Evolutionary conservation across 2,329 filamentous ascomycete genomes (phyloP).

Genomic region (Magnaporthiopsis poae): DNA sequence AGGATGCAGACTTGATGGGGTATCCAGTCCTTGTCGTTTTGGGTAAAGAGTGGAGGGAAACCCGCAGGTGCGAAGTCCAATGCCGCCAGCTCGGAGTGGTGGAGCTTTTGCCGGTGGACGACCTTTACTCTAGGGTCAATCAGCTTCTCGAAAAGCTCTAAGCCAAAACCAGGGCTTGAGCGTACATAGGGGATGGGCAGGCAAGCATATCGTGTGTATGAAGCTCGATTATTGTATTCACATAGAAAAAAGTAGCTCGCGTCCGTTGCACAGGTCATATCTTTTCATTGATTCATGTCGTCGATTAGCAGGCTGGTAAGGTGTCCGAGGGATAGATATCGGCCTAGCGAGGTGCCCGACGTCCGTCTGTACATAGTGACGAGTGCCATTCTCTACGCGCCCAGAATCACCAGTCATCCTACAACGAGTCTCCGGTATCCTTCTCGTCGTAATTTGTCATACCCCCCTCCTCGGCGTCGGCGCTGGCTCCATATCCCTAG

Average conservation of each 20-base stretch:
- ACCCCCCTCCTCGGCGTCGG: no score
- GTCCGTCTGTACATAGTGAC: no score
- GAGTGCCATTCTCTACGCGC: no score
- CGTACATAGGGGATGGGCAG: background rate
- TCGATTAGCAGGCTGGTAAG: no score
- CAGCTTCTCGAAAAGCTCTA: conserved; percentile 42
- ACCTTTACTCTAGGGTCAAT: conserved; percentile 36
- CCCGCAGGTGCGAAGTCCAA: conserved; percentile 62
- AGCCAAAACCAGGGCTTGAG: background rate
- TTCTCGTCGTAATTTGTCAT: no score
- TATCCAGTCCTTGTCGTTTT: conserved; percentile 77
- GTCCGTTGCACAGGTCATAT: background rate
- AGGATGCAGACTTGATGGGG: conserved; percentile 79
- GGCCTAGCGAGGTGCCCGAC: no score
- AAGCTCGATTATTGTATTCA: background rate
- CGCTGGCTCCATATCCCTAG: no score
- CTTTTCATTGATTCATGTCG: background rate
- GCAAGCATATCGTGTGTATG: no score
- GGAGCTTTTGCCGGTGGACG: conserved; percentile 44
- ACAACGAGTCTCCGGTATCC: no score
- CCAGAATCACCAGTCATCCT: no score
- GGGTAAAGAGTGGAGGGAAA: conserved; percentile 57
- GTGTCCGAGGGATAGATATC: background rate
- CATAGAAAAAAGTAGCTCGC: background rate
- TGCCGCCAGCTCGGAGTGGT: conserved; percentile 58